A percentile compares a stretch with the other conserved stretches of the same genome.
Evolutionary conservation across 2,329 filamentous ascomycete genomes (phyloP).

Genomic region (Clonostachys solani): DNA sequence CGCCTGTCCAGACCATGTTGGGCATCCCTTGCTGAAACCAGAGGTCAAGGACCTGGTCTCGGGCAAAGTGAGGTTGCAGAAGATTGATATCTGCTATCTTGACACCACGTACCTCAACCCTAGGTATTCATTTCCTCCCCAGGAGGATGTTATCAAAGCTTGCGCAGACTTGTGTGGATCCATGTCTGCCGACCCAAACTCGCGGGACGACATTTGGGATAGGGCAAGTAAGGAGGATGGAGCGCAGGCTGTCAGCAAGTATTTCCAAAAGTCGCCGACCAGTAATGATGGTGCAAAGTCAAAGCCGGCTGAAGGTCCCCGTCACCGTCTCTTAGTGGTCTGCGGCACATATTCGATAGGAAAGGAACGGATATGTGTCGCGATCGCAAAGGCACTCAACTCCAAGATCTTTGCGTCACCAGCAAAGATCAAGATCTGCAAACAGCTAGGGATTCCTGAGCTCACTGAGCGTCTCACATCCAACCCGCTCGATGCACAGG

Average conservation of each 20-base stretch:
- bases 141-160: conserved; percentile 80
- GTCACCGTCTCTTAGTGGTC: conserved; percentile 74
- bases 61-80: conserved; percentile 73
- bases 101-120: conserved; percentile 97
- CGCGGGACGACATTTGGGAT: conserved; percentile 41
- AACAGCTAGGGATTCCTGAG: conserved; percentile 81
- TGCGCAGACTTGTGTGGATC: conserved; percentile 86
- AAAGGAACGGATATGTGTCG: conserved; percentile 92
- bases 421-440: conserved; percentile 78
- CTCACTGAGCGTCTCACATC: conserved; percentile 72
- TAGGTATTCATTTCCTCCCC: conserved; percentile 88
- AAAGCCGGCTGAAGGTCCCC: conserved; percentile 11
- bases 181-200: conserved; percentile 60
- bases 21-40: conserved; percentile 77
- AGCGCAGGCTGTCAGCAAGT: conserved; percentile 44
- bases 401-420: conserved; percentile 88
- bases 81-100: conserved; percentile 92
- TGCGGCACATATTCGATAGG: conserved; percentile 98
- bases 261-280: conserved; percentile 35
- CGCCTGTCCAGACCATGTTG: conserved; percentile 79
- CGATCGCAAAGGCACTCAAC: conserved; percentile 79
- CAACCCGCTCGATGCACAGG: conserved; percentile 80
- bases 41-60: conserved; percentile 66
- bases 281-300: conserved; percentile 21
- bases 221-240: conserved; percentile 33